Evolutionary conservation across 1,139 yeast genomes (phyloP).

Genomic region (Hansenula sp.): DNA sequence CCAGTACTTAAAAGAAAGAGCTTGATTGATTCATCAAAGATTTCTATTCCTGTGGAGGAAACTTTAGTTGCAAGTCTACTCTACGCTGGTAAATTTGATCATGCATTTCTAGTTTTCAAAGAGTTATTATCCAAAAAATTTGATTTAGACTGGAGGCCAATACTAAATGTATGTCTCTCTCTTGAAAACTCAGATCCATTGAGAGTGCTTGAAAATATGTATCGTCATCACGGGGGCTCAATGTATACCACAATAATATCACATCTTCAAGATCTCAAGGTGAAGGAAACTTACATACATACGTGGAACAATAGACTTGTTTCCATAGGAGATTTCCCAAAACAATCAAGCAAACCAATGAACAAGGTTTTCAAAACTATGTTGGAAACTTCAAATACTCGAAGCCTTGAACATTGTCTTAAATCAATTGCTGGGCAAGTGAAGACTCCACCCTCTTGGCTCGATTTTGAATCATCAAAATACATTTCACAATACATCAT

Average conservation of each 20-base stretch:
- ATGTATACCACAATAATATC: neutral
- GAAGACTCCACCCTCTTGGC: neutral
- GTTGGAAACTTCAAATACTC: neutral
- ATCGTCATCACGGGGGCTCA: neutral
- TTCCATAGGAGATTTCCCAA: neutral
- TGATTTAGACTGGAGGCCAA: neutral
- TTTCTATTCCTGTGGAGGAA: neutral
- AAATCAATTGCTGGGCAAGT: neutral
- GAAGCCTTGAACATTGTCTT: neutral
- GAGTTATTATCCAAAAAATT: neutral
- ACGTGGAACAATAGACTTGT: neutral
- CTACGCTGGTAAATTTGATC: neutral
- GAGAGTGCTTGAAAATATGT: neutral
- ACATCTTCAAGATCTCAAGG: neutral
- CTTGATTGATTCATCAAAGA: too few relatives aligned
- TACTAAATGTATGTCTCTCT: neutral
- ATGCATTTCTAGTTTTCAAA: neutral
- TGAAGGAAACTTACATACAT: neutral
- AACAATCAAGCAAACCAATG: neutral
- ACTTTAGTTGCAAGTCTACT: neutral
- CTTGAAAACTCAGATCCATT: neutral
- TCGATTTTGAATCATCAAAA: neutral
- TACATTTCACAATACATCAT: neutral
- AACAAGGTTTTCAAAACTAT: neutral
- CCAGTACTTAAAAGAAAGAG: too few relatives aligned